A percentile compares a stretch with the other conserved stretches of the same genome.
Conservation (phyloP, 805 yeast species). For the Kuraishia molischiana region DNA sequence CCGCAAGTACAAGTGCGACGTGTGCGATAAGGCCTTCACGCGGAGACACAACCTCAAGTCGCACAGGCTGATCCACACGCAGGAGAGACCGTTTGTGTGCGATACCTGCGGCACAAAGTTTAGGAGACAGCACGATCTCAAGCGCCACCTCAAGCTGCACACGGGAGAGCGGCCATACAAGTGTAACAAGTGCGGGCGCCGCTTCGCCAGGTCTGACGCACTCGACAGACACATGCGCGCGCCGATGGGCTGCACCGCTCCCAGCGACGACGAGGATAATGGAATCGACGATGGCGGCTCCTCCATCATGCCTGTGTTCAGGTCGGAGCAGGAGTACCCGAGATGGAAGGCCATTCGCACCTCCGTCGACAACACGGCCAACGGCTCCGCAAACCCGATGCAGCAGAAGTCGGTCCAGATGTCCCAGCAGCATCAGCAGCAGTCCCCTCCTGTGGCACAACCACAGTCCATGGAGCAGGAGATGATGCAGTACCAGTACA, state of each 20-base stretch:
- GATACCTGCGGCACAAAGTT: constrained; percentile 50
- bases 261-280: background rate
- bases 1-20: constrained; percentile 40
- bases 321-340: background rate
- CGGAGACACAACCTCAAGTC: constrained; percentile 68
- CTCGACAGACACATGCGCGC: constrained; percentile 54
- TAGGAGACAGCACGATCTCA: constrained; percentile 67
- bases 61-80: constrained; percentile 60
- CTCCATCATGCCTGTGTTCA: background rate
- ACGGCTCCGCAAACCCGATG: background rate
- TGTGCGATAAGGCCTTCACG: constrained; percentile 57
- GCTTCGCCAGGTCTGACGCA: constrained; percentile 72
- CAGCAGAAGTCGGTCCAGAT: background rate
- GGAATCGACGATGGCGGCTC: background rate
- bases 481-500: background rate
- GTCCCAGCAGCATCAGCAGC: background rate
- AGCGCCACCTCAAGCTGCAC: constrained; percentile 66
- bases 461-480: background rate
- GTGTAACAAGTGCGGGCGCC: constrained; percentile 51
- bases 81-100: constrained; percentile 56
- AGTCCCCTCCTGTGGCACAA: background rate
- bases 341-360: background rate
- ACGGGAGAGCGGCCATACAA: constrained; percentile 64
- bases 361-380: background rate
- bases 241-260: constrained; percentile 15